A percentile compares a stretch with the other conserved stretches of the same genome.
phyloP scores from a whole-genome alignment of 2,329 filamentous ascomycete species.

The Phyllosticta citribraziliensis region DNA sequence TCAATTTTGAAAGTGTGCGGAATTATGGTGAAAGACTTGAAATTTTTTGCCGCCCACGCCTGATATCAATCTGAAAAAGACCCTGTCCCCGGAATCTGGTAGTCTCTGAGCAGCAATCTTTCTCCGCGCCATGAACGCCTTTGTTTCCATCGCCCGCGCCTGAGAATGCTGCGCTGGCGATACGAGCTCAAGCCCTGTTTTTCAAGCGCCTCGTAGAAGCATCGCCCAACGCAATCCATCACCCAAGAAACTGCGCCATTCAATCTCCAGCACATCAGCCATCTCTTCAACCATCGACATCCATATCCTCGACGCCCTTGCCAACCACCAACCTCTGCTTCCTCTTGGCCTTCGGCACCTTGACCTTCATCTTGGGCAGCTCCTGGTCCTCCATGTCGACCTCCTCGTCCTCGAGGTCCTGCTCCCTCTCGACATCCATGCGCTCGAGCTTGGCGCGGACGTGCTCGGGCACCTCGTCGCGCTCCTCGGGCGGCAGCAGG shows the following conservation, averaged over 20 bases:
- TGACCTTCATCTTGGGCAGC: slow-evolving; percentile 28
- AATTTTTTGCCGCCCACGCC: not conserved
- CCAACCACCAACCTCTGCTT: slow-evolving; percentile 38
- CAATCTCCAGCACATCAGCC: not conserved
- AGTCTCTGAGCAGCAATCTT: not conserved
- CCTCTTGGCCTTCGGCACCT: slow-evolving; percentile 30
- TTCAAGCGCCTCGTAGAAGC: not conserved
- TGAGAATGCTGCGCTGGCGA: not conserved
- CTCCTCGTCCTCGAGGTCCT: slow-evolving; percentile 27
- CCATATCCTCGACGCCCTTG: slow-evolving; percentile 38
- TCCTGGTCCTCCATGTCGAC: slow-evolving; percentile 19
- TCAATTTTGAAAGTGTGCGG: not conserved
- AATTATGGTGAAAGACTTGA: not conserved
- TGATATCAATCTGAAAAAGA: not conserved
- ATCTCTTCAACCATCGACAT: slow-evolving; percentile 26
- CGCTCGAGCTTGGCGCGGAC: slow-evolving; percentile 10
- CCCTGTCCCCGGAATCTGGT: not conserved
- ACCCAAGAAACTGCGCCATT: not conserved
- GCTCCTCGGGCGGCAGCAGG: slow-evolving; percentile 57
- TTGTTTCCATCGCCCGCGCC: not conserved
- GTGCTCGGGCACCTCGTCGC: slow-evolving; percentile 10
- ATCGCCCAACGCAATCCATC: not conserved
- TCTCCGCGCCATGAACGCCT: not conserved
- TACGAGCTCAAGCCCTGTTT: not conserved
- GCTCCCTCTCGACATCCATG: slow-evolving; percentile 19